These are phyloP conservation scores for Taiozyma sp. DNA, from an alignment of 1,139 yeast genomes.

Conservation along the genomic window DNA sequence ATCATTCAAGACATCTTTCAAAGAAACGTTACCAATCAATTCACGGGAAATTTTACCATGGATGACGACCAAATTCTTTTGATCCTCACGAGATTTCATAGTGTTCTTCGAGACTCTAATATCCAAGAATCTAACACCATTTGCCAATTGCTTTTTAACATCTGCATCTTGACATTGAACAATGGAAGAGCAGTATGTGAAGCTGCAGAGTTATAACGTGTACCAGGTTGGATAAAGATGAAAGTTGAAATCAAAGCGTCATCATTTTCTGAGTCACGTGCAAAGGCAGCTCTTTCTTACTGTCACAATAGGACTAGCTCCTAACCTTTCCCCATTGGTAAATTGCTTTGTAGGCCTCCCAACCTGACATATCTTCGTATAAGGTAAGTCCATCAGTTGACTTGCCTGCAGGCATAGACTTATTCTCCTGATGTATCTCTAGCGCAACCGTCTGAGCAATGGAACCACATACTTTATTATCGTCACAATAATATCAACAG, in stretches of 20 bases:
- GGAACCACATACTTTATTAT: too few relatives aligned
- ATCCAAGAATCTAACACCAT: constrained; percentile 75
- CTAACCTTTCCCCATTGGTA: too few relatives aligned
- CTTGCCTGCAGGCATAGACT: too few relatives aligned
- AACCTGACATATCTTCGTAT: too few relatives aligned
- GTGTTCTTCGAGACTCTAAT: constrained; percentile 60
- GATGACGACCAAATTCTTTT: constrained; percentile 59
- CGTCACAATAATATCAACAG: too few relatives aligned
- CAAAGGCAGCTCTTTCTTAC: too few relatives aligned
- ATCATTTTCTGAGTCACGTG: constrained; percentile 1
- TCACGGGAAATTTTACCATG: constrained; percentile 76
- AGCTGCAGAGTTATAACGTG: constrained; percentile 80
- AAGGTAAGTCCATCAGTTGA: too few relatives aligned
- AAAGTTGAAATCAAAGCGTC: constrained; percentile 44
- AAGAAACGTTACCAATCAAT: constrained; percentile 54
- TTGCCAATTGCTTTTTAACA: constrained; percentile 55
- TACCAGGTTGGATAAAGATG: too few relatives aligned
- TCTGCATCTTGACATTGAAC: constrained; percentile 73
- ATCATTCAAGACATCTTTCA: constrained; percentile 46
- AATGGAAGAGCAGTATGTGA: constrained; percentile 67
- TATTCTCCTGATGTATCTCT: too few relatives aligned
- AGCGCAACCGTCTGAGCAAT: too few relatives aligned
- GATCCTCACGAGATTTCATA: constrained; percentile 32
- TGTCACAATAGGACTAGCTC: too few relatives aligned
- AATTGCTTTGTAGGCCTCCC: too few relatives aligned